A percentile compares a stretch with the other conserved stretches of the same genome.
Conservation (phyloP, 1,284 basidiomycete genomes). For the Leccinum pachyderme region DNA sequence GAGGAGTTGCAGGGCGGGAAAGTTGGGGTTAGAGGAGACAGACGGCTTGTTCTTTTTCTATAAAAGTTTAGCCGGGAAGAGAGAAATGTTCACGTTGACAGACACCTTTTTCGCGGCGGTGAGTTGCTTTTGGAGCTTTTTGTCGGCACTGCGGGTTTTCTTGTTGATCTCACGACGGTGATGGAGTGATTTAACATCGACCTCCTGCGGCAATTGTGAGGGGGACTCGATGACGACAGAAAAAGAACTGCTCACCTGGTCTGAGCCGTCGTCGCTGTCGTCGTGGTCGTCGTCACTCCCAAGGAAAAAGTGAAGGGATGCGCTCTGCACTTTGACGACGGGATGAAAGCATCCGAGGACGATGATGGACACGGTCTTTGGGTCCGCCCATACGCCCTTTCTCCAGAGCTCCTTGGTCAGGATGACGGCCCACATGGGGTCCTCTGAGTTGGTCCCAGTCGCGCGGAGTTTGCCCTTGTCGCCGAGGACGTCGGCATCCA, state of each 20-base stretch:
- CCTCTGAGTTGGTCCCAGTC: conserved; percentile 57
- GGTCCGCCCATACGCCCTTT: conserved; percentile 92
- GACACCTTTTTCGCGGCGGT: conserved; percentile 67
- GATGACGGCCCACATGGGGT: conserved; percentile 98
- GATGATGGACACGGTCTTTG: conserved; percentile 92
- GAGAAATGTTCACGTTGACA: conserved; percentile 6
- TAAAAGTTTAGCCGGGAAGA: neutral
- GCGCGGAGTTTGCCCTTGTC: conserved; percentile 75
- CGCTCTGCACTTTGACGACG: conserved; percentile 91
- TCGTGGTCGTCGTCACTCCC: conserved; percentile 69
- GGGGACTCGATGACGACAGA: neutral
- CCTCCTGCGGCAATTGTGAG: conserved; percentile 40
- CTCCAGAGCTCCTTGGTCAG: conserved; percentile 94
- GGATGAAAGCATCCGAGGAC: conserved; percentile 94
- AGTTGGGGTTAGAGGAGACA: conserved; percentile 61
- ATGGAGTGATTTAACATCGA: conserved; percentile 71
- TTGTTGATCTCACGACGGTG: conserved; percentile 89
- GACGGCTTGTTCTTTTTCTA: conserved; percentile 63
- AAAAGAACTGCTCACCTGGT: conserved; percentile 45
- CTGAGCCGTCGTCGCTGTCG: conserved; percentile 71
- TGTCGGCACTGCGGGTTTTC: conserved; percentile 78
- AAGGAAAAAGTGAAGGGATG: conserved; percentile 97
- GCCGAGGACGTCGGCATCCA: conserved; percentile 77
- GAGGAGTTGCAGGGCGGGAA: conserved; percentile 90
- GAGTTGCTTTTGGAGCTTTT: conserved; percentile 72